Evolutionary conservation across 139 green algal species (phyloP).

Genomic region (Raphidocelis subcapitata): DNA sequence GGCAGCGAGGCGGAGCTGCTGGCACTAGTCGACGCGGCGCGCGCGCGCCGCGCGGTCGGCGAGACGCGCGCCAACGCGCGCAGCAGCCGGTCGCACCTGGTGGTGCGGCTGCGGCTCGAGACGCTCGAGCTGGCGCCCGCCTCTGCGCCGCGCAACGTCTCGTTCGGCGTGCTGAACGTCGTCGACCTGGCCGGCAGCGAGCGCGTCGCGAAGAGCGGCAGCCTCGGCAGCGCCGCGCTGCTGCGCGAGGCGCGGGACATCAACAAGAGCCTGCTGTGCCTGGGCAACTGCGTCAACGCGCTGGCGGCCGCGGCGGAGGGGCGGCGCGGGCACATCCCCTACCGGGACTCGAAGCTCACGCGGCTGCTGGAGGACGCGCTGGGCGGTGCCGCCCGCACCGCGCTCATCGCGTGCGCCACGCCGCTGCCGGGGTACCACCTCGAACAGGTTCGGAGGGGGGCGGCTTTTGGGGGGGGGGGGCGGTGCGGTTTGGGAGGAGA

Average conservation of each 20-base stretch:
- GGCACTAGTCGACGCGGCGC: background rate
- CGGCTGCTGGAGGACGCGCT: conserved; percentile 71
- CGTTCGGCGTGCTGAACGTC: conserved; percentile 75
- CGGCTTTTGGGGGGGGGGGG: too few relatives aligned
- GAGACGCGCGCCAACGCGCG: conserved; percentile 17
- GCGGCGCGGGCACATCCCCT: conserved; percentile 58
- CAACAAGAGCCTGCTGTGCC: conserved; percentile 67
- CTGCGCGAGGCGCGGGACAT: conserved; percentile 83
- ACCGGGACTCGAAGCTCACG: conserved; percentile 73
- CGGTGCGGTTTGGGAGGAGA: too few relatives aligned
- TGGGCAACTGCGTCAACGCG: conserved; percentile 72
- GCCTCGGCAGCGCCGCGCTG: conserved; percentile 34
- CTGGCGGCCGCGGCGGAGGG: conserved; percentile 59
- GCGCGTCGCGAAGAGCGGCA: conserved; percentile 52
- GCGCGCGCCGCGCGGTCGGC: conserved; percentile 8
- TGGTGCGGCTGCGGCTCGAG: conserved; percentile 12
- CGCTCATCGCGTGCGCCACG: conserved; percentile 49
- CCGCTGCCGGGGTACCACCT: conserved; percentile 17
- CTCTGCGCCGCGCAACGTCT: too few relatives aligned
- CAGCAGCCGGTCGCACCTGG: conserved; percentile 24
- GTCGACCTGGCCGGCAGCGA: conserved; percentile 89
- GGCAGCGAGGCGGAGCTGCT: background rate
- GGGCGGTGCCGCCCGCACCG: conserved; percentile 63
- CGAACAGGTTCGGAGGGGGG: too few relatives aligned
- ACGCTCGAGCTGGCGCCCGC: conserved; percentile 8